Percentiles rank a stretch among this genome's conserved stretches.
These are phyloP conservation scores for Bruguiera sexangula DNA, from an alignment of 345 rosid genomes.

Conservation along the genomic window DNA sequence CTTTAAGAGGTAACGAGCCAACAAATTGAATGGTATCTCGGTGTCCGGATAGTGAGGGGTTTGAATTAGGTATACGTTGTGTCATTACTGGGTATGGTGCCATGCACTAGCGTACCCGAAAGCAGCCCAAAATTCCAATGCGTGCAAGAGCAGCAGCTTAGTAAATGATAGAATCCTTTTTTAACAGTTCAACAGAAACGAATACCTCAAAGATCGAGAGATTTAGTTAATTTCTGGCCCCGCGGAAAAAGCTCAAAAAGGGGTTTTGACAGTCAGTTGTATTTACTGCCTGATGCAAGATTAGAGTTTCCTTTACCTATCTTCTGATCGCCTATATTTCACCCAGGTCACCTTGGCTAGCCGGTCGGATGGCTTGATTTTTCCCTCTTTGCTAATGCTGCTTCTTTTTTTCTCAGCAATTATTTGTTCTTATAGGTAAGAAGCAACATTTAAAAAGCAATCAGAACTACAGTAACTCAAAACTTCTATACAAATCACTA, in stretches of 20 bases:
- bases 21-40: neutral
- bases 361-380: no score
- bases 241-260: neutral
- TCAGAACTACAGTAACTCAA: slow-evolving; percentile 18
- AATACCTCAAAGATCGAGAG: no score
- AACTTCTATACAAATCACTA: slow-evolving; percentile 41
- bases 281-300: neutral
- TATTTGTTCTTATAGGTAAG: neutral
- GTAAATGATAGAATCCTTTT: no score
- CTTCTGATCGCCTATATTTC: neutral
- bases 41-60: neutral
- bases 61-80: no score
- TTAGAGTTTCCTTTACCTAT: neutral
- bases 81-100: neutral
- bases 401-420: neutral
- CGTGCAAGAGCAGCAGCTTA: no score
- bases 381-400: neutral
- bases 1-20: neutral
- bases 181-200: no score
- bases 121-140: no score
- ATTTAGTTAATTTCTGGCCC: no score
- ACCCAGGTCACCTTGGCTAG: no score
- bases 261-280: no score
- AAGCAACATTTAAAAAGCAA: neutral
- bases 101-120: neutral